Conservation (phyloP, 23 red algal species). For the Gracilaria domingensis region DNA sequence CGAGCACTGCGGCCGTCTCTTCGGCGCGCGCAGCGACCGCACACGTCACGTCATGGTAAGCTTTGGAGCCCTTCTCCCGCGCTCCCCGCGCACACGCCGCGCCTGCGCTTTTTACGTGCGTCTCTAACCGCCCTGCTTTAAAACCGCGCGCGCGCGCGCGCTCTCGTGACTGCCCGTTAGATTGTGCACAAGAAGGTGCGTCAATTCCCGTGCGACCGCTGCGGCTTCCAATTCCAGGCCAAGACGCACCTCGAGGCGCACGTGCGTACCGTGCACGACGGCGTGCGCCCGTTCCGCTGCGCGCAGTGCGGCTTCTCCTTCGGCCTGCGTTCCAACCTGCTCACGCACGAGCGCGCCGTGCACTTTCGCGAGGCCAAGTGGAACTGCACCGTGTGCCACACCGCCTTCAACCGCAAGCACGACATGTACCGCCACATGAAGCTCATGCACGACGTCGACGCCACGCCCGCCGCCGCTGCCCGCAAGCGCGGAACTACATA, state of each 20-base stretch:
- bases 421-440: constrained; percentile 76
- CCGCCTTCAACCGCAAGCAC: constrained; percentile 78
- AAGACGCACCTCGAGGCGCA: constrained; percentile 69
- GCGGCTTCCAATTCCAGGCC: constrained; percentile 71
- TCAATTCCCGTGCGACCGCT: constrained; percentile 70
- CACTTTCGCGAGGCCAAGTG: constrained; percentile 72
- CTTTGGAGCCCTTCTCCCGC: too few relatives aligned
- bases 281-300: constrained; percentile 59
- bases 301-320: constrained; percentile 73
- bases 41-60: constrained; percentile 75
- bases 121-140: not conserved
- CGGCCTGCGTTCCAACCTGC: constrained; percentile 64
- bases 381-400: constrained; percentile 63
- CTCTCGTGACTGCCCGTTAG: too few relatives aligned
- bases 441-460: constrained; percentile 71
- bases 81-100: too few relatives aligned
- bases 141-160: not conserved
- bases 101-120: too few relatives aligned
- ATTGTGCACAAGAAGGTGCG: constrained; percentile 87
- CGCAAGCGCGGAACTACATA: constrained; percentile 3
- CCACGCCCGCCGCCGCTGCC: not conserved
- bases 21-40: constrained; percentile 72
- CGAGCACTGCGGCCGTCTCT: constrained; percentile 70
- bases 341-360: constrained; percentile 76
- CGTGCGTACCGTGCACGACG: constrained; percentile 73